A percentile compares a stretch with the other conserved stretches of the same genome.
phyloP scores from a whole-genome alignment of 2,329 filamentous ascomycete genomes.

The Thelonectria olida region DNA sequence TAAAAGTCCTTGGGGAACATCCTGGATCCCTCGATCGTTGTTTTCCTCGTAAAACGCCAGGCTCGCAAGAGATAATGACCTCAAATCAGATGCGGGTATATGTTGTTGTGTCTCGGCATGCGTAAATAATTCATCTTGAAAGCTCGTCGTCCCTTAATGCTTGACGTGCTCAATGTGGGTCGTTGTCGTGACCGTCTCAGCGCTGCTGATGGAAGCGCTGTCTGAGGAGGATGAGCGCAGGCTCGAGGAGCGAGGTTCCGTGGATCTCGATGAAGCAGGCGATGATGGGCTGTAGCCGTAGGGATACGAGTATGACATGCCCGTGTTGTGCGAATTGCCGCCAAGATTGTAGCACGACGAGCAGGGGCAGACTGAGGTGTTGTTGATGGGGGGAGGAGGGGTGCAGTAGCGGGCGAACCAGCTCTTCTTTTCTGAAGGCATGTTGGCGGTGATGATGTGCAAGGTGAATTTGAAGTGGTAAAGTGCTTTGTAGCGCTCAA shows the following conservation, averaged over 20 bases:
- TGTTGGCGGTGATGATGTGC: slow-evolving; percentile 24
- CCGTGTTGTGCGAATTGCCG: slow-evolving; percentile 25
- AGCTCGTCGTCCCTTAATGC: slow-evolving; percentile 17
- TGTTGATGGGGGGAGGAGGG: slow-evolving; percentile 49
- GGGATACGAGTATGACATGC: neutral
- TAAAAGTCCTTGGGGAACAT: neutral
- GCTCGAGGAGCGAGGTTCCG: slow-evolving; percentile 6
- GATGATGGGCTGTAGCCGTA: slow-evolving; percentile 7
- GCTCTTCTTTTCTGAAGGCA: slow-evolving; percentile 45
- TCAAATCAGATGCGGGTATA: slow-evolving; percentile 33
- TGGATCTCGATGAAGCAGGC: slow-evolving; percentile 11
- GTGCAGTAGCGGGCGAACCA: slow-evolving; percentile 54
- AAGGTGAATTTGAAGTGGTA: neutral
- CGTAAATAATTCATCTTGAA: slow-evolving; percentile 3
- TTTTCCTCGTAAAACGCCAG: slow-evolving; percentile 26
- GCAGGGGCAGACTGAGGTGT: slow-evolving; percentile 48
- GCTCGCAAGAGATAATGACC: slow-evolving; percentile 14
- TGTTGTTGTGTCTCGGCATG: slow-evolving; percentile 6
- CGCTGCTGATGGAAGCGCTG: slow-evolving; percentile 36
- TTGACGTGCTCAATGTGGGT: slow-evolving; percentile 37
- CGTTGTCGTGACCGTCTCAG: slow-evolving; percentile 29
- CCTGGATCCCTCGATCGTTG: neutral
- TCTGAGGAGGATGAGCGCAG: slow-evolving; percentile 32
- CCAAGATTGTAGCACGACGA: slow-evolving; percentile 45
- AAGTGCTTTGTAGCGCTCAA: neutral